phyloP scores from a whole-genome alignment of 2,329 filamentous ascomycete species.

The Fonsecaea monophora region DNA sequence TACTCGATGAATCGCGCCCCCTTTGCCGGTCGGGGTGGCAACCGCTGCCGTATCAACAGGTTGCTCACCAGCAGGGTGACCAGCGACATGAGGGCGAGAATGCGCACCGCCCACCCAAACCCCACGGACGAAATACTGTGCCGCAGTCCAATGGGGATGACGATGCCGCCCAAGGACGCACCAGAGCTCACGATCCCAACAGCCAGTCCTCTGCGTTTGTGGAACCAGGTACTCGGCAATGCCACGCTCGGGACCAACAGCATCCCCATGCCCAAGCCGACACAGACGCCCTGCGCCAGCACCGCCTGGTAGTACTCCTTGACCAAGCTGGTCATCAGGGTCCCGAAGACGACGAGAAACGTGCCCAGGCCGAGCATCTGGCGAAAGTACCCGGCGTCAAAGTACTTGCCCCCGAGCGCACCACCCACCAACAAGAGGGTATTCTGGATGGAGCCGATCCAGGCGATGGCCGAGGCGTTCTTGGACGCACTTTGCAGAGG shows the following conservation, averaged over 20 bases:
- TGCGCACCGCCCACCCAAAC: constrained; percentile 64
- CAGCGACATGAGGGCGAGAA: constrained; percentile 66
- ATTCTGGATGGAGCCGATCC: constrained; percentile 12
- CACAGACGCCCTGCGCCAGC: constrained; percentile 61
- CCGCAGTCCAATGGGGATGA: constrained; percentile 67
- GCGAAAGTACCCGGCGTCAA: constrained; percentile 56
- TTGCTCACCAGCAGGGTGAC: constrained; percentile 61
- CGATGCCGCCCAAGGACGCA: constrained; percentile 64
- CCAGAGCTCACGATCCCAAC: constrained; percentile 49
- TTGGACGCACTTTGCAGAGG: neutral
- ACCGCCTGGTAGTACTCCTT: constrained; percentile 63
- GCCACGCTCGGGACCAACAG: constrained; percentile 9
- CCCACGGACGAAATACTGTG: constrained; percentile 51
- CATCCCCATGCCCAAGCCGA: constrained; percentile 50
- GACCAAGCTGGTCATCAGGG: constrained; percentile 66
- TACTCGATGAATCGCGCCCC: constrained; percentile 43
- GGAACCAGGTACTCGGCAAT: constrained; percentile 43
- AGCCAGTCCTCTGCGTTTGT: constrained; percentile 56
- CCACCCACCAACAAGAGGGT: constrained; percentile 4
- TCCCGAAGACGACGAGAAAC: constrained; percentile 62
- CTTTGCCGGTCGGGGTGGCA: constrained; percentile 49
- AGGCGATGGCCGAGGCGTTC: constrained; percentile 3
- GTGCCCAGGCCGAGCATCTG: constrained; percentile 59
- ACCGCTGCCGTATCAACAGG: constrained; percentile 59
- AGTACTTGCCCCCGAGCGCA: neutral